Conservation (phyloP, 768 basidiomycete genomes). For the Albatrellus ellisii region DNA sequence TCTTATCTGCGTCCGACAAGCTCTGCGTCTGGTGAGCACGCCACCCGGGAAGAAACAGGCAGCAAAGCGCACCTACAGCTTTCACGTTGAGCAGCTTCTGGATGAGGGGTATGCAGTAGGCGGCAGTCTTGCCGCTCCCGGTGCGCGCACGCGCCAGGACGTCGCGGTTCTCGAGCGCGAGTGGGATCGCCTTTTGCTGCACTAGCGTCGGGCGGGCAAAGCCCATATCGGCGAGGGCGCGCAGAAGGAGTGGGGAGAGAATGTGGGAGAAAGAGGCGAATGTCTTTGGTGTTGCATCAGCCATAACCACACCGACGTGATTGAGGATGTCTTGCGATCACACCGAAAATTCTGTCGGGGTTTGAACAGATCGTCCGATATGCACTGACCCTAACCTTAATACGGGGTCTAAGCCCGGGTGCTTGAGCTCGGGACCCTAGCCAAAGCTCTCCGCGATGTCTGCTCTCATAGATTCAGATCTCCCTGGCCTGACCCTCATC, state of each 20-base stretch:
- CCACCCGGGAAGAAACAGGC: not conserved
- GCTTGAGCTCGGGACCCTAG: not conserved
- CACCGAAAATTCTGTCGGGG: not conserved
- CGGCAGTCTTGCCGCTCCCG: constrained; percentile 94
- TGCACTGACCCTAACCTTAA: not conserved
- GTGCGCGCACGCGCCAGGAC: constrained; percentile 91
- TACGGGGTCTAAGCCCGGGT: too few relatives aligned
- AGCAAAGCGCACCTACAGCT: constrained; percentile 19
- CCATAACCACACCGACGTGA: not conserved
- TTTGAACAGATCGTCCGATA: not conserved
- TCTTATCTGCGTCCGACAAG: constrained; percentile 8
- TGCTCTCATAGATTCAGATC: constrained; percentile 39
- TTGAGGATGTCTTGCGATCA: not conserved
- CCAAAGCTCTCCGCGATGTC: constrained; percentile 4
- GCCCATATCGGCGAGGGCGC: constrained; percentile 80
- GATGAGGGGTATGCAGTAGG: constrained; percentile 84
- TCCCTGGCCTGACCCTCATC: constrained; percentile 52
- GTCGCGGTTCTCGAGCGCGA: constrained; percentile 80
- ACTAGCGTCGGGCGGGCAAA: constrained; percentile 89
- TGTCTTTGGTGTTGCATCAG: constrained; percentile 4
- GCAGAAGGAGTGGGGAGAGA: constrained; percentile 74
- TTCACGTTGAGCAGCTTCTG: constrained; percentile 81
- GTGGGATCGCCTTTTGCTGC: constrained; percentile 83
- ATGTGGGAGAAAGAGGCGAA: constrained; percentile 54
- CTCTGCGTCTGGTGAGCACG: constrained; percentile 3